Evolutionary conservation across 2,329 filamentous ascomycete genomes (phyloP).

Genomic region (Pleurostoma richardsiae): DNA sequence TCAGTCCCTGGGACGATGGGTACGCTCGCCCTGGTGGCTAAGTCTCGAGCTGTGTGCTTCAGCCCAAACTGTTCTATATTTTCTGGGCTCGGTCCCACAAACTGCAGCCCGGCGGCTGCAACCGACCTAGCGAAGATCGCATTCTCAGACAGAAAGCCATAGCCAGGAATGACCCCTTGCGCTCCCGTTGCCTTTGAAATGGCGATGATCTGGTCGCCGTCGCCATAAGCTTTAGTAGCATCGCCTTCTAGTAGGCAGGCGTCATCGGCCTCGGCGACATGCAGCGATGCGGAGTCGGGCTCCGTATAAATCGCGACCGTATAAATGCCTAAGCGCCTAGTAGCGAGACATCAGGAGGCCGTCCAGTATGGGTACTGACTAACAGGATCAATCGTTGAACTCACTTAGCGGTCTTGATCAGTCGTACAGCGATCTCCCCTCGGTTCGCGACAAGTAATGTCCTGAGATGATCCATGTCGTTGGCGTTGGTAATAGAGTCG

Average conservation of each 20-base stretch:
- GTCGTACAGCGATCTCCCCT: conserved; percentile 52
- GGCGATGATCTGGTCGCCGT: conserved; percentile 16
- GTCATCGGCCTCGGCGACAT: conserved; percentile 48
- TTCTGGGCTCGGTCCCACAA: conserved; percentile 50
- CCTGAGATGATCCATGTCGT: conserved; percentile 25
- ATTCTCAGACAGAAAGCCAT: conserved; percentile 61
- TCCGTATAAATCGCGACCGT: conserved; percentile 55
- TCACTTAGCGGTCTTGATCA: conserved; percentile 35
- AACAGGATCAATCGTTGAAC: neutral
- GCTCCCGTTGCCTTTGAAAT: conserved; percentile 32
- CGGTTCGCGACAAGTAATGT: conserved; percentile 54
- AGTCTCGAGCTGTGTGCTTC: conserved; percentile 50
- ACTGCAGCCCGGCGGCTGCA: conserved; percentile 45
- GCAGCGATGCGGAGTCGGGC: conserved; percentile 47
- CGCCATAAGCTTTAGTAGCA: conserved; percentile 16
- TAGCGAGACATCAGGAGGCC: neutral
- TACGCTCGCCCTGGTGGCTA: conserved; percentile 41
- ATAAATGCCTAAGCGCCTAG: conserved; percentile 33
- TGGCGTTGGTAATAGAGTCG: no score
- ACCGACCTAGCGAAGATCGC: conserved; percentile 52
- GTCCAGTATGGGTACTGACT: fast-evolving
- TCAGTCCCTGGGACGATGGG: conserved; percentile 30
- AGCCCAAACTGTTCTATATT: conserved; percentile 52
- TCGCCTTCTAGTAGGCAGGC: conserved; percentile 42
- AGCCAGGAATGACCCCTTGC: conserved; percentile 58